phyloP scores from a whole-genome alignment of 2,329 filamentous ascomycete genomes.

The Botrytis medusae region DNA sequence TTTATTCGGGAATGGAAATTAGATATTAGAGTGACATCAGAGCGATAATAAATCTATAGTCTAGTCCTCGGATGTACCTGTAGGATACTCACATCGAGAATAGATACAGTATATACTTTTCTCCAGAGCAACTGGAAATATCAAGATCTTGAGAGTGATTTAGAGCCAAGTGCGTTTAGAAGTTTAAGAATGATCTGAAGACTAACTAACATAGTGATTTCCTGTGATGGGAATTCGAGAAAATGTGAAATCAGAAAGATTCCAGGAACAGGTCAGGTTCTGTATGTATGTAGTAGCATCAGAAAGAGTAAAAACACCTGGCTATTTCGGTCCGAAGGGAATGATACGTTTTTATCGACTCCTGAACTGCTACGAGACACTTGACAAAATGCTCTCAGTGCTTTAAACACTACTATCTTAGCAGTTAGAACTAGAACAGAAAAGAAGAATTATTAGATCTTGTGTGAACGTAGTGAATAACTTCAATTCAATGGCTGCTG shows the following conservation, averaged over 20 bases:
- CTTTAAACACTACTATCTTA: background rate
- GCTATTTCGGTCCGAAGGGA: background rate
- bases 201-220: background rate
- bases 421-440: background rate
- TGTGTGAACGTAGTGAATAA: too few species aligned
- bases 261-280: background rate
- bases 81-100: slow-evolving; percentile 10
- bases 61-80: background rate
- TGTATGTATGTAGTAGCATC: background rate
- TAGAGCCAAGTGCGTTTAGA: background rate
- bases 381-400: background rate
- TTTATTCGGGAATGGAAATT: background rate
- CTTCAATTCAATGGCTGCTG: too few species aligned
- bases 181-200: background rate
- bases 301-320: background rate
- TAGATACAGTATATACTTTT: background rate
- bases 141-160: background rate
- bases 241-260: background rate
- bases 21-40: background rate
- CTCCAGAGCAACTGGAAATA: background rate
- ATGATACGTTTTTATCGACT: background rate
- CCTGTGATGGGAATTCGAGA: background rate
- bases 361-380: background rate
- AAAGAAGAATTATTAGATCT: background rate
- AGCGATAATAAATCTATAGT: background rate